These are phyloP conservation scores for Debaryomycetaceae sp. DNA, from an alignment of 1,139 yeast genomes.

Conservation along the genomic window DNA sequence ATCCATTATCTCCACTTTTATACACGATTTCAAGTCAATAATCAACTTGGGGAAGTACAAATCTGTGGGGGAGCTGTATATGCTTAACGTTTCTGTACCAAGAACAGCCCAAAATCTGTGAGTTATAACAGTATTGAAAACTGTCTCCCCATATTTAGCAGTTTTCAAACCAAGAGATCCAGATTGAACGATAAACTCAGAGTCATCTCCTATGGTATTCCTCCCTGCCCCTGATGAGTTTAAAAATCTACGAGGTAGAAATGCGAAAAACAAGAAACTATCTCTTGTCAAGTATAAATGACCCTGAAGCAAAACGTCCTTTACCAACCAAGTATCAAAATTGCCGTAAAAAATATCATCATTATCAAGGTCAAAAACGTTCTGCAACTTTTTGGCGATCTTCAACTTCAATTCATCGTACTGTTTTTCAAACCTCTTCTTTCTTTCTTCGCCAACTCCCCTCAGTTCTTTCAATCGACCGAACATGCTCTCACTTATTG, in stretches of 20 bases:
- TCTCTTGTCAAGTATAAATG: constrained; percentile 68
- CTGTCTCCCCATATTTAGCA: constrained; percentile 38
- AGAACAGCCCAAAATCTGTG: constrained; percentile 72
- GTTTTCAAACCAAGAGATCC: constrained; percentile 53
- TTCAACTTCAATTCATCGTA: constrained; percentile 15
- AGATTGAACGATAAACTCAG: constrained; percentile 31
- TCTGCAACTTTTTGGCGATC: constrained; percentile 36
- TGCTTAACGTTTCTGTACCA: constrained; percentile 62
- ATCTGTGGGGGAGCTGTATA: constrained; percentile 71
- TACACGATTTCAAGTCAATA: constrained; percentile 66
- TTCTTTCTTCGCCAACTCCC: neutral
- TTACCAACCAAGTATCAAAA: constrained; percentile 74
- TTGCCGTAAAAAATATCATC: constrained; percentile 54
- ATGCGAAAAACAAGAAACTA: constrained; percentile 73
- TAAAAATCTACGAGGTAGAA: constrained; percentile 53
- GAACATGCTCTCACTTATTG: constrained; percentile 18
- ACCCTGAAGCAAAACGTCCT: constrained; percentile 84
- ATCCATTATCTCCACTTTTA: constrained; percentile 52
- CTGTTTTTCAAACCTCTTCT: constrained; percentile 10
- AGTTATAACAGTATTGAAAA: constrained; percentile 33
- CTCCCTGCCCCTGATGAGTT: constrained; percentile 5
- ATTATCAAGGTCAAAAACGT: constrained; percentile 38
- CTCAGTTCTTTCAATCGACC: constrained; percentile 14
- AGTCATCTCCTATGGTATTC: constrained; percentile 21
- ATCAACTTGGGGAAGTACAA: constrained; percentile 77